These are phyloP conservation scores for Leccinum fibrillosum DNA, from an alignment of 768 basidiomycete species.

Conservation along the genomic window DNA sequence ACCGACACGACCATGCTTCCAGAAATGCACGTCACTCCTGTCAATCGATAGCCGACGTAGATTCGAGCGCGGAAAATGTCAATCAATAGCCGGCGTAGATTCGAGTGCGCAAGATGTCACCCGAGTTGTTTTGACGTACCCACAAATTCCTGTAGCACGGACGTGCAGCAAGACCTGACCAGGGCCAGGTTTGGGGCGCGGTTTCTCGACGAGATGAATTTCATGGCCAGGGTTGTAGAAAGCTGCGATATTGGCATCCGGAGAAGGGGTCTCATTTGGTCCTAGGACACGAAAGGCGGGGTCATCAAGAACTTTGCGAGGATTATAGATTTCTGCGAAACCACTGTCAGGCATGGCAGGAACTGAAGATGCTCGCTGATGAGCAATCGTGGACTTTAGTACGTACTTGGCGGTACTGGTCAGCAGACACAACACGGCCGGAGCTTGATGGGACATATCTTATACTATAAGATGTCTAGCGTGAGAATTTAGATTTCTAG, in stretches of 20 bases:
- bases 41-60: neutral
- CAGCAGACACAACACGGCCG: constrained; percentile 1
- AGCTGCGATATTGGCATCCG: constrained; percentile 53
- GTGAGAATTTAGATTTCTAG: no score
- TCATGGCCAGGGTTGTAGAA: constrained; percentile 64
- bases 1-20: constrained; percentile 67
- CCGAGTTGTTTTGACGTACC: constrained; percentile 37
- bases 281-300: constrained; percentile 53
- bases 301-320: constrained; percentile 53
- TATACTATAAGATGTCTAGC: no score
- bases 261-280: constrained; percentile 46
- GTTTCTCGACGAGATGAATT: constrained; percentile 66
- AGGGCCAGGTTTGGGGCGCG: constrained; percentile 54
- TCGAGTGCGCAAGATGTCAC: neutral
- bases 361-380: neutral
- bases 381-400: neutral
- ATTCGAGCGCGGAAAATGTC: constrained; percentile 17
- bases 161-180: constrained; percentile 68
- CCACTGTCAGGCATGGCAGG: constrained; percentile 21
- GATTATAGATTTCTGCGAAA: constrained; percentile 47
- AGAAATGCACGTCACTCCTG: constrained; percentile 73
- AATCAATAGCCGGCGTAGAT: neutral
- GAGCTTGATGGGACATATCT: neutral
- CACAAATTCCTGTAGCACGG: constrained; percentile 67
- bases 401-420: neutral